Evolutionary conservation across 148 eudicot species (phyloP), one percentile per base, ranked within the genome.

Genomic region (Camellia lanceoleosa): DNA sequence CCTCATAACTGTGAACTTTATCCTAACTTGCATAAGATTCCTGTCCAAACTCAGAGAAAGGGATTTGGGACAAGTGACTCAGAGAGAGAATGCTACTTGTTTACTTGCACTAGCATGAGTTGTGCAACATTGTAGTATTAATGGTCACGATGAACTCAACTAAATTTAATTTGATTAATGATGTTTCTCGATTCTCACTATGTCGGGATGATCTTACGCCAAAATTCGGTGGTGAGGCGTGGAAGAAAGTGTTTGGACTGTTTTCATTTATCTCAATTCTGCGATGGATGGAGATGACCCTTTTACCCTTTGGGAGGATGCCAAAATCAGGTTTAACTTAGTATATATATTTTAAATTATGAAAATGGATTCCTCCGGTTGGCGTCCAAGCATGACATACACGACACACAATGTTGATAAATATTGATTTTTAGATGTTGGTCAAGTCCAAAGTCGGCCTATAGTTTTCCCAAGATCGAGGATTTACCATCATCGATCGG

Each of bases 201-300:
- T 80, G 92, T 23, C 97, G 98, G 72, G 92, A 89, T 52, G 92
- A 88, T 78, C 75, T 93, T 58, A 88, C 85, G 54, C 91, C 94
- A 0, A 93, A 90, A 84, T 88, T 95, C 68, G 88, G 75, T 46
- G 93, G 91, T 0, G 97, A 95, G 85, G 70, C 86, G 11, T 95
- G 98, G 98, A 93, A 95, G 86, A 93, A 91, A 85, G 97, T 93
- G 13, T 95, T 95, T 80, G 98, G 98, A 13, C 98, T 4, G 93
- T 95, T 80, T 95, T 95, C 65, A 89, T 95, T 11, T 95, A 95
- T 85, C 88, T 93, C 19, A 93, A 95, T 82, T 85, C 89, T 69
- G 75, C 58, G 51, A 84, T 85, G 42, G 58, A 71, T 55, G 94
- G 85, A 63, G 81, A 75, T 52, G 97, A 92, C 55, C 90, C 93